These are phyloP conservation scores for Leccinum huronense DNA, from an alignment of 1,284 basidiomycete genomes.

Conservation along the genomic window DNA sequence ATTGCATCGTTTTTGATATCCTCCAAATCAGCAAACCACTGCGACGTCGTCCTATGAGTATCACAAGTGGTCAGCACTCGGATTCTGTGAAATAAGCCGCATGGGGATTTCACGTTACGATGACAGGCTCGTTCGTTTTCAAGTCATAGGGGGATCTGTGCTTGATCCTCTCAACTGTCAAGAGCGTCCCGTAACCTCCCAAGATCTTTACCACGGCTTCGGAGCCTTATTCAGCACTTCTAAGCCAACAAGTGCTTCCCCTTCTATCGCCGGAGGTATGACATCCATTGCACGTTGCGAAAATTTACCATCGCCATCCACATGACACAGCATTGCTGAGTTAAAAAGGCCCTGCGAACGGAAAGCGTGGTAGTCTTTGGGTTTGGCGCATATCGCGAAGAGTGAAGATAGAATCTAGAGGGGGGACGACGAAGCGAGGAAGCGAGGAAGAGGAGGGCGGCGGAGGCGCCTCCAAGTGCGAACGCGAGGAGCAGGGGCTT, in stretches of 20 bases:
- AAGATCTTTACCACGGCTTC: constrained; percentile 67
- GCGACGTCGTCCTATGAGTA: constrained; percentile 80
- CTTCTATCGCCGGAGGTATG: constrained; percentile 45
- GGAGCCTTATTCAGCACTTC: constrained; percentile 73
- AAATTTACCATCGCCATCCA: constrained; percentile 82
- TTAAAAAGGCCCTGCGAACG: constrained; percentile 47
- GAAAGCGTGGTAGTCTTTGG: constrained; percentile 81
- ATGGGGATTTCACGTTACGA: constrained; percentile 64
- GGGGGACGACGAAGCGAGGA: constrained; percentile 65
- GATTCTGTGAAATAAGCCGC: not conserved
- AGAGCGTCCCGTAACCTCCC: constrained; percentile 54
- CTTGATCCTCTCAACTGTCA: constrained; percentile 70
- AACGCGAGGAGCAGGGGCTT: constrained; percentile 77
- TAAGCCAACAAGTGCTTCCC: constrained; percentile 60
- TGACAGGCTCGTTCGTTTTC: constrained; percentile 92
- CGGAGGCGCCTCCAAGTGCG: constrained; percentile 65
- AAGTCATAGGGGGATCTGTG: constrained; percentile 98
- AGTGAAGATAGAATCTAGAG: constrained; percentile 65
- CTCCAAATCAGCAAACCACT: constrained; percentile 96
- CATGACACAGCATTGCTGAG: constrained; percentile 65
- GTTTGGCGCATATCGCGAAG: constrained; percentile 69
- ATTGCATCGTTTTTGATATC: constrained; percentile 79
- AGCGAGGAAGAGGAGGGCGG: constrained; percentile 66
- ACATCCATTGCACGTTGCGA: constrained; percentile 54
- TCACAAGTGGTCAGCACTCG: constrained; percentile 14